phyloP scores from a whole-genome alignment of 345 rosid species.

The Salix exigua region DNA sequence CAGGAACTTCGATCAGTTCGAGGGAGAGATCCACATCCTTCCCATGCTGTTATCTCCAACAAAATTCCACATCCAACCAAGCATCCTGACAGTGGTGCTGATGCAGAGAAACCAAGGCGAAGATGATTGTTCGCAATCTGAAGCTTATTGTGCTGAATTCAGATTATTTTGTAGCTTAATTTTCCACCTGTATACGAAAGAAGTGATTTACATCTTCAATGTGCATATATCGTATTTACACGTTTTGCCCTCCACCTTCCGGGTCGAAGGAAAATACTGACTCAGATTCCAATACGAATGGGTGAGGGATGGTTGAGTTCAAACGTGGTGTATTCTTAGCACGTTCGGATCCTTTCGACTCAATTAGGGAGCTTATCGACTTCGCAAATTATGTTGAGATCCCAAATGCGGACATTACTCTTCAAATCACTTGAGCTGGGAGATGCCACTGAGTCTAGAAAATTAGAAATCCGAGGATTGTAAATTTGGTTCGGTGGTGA shows the following conservation, averaged over 20 bases:
- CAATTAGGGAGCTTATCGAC: background rate
- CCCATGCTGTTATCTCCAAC: slow-evolving; percentile 6
- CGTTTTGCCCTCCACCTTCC: background rate
- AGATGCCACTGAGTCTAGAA: background rate
- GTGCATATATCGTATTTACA: slow-evolving; percentile 22
- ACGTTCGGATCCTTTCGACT: background rate
- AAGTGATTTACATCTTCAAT: slow-evolving; percentile 14
- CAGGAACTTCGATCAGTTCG: slow-evolving; percentile 47
- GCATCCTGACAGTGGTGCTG: background rate
- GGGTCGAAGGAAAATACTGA: slow-evolving; percentile 16
- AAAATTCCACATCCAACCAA: slow-evolving; percentile 20
- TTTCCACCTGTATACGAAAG: slow-evolving; percentile 3
- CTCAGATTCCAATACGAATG: background rate
- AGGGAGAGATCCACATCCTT: slow-evolving; percentile 35
- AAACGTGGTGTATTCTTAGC: background rate
- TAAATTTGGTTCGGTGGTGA: background rate
- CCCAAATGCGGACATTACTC: background rate
- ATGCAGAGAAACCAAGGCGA: slow-evolving; percentile 28
- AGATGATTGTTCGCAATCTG: slow-evolving; percentile 19
- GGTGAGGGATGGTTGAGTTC: background rate
- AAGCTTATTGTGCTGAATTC: slow-evolving; percentile 9
- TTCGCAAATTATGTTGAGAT: background rate
- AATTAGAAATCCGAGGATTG: background rate
- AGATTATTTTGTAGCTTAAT: slow-evolving; percentile 18
- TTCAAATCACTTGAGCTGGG: background rate